Base-by-base conservation (phyloP, 2,329 filamentous ascomycete genomes). In the Claviceps arundinis region DNA sequence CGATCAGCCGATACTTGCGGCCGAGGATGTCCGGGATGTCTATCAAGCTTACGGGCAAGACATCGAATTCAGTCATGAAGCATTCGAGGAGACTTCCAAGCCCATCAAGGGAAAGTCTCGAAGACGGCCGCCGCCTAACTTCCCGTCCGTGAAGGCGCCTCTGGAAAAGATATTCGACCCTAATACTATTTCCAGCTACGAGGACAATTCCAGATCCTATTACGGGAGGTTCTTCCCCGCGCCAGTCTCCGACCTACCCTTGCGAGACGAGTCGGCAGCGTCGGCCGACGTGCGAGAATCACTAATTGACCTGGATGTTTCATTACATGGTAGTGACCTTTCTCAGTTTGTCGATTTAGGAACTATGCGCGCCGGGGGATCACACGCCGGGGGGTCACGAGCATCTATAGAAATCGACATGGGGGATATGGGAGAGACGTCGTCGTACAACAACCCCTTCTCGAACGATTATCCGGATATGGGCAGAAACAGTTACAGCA, bases 111-210 rank as follows among this genome's bases (percentile, higher is more conserved):
- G 68, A 14, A 79, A 79, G 59, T 65, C 70, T 13, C 73, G 80
- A 17, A 70, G 76, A 50, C 75, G 77, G 17, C 79, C 79, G 0
- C 80, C 80, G 3, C 76, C 81, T 47, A 73, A 75, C 26, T 67
- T 83, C 5, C 75, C 78, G 2, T 75, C 76, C 0, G 67, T 80
- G 55, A 78, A 75, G 56, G 78, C 72, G 9, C 81, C 81, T 0
- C 64, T 84, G 4, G 80, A 84, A 57, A 83, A 82, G 56, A 69
- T 84, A 0, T 84, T 84, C 59, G 81, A 84, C 54, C 80, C 80
- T 5, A 80, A 83, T 60, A 83, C 81, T 0, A 75, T 81, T 37
- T 78, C 79, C 2, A 81, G 74, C 55, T 84, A 84, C 56, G 74
- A 81, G 24, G 80, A 84, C 54, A 83, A 84, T 56, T 80, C 78